A percentile compares a stretch with the other conserved stretches of the same genome.
Evolutionary conservation across 2,329 filamentous ascomycete species (phyloP).

Genomic region (Pestalotiopsis sp.): DNA sequence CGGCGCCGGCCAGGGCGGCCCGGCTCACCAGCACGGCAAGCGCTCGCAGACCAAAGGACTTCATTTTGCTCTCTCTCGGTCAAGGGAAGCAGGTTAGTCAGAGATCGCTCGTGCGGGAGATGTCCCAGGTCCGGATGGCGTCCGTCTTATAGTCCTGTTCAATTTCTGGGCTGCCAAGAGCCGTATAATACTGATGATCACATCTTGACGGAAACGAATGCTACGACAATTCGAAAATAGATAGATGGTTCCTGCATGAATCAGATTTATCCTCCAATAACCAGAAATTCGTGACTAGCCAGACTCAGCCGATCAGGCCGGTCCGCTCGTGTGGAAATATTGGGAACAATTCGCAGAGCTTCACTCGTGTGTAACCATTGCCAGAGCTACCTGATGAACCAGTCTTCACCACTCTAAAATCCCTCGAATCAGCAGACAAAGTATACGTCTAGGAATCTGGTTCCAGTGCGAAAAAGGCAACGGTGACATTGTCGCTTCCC

Average conservation of each 20-base stretch:
- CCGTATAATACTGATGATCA: background rate
- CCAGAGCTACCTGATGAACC: background rate
- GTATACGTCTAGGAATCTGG: background rate
- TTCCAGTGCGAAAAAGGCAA: background rate
- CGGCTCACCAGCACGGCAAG: background rate
- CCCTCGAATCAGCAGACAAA: background rate
- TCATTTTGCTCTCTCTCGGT: background rate
- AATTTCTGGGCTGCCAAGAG: background rate
- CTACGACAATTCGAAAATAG: background rate
- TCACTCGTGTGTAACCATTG: background rate
- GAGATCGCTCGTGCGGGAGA: background rate
- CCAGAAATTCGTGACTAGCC: background rate
- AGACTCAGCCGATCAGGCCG: background rate
- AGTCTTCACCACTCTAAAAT: background rate
- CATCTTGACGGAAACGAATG: background rate
- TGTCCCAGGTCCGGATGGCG: background rate
- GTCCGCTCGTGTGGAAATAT: background rate
- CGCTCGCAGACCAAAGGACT: background rate
- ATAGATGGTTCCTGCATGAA: conserved; percentile 1
- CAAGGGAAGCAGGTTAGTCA: background rate
- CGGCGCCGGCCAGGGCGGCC: conserved; percentile 20
- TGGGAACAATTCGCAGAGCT: background rate
- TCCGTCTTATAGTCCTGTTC: background rate
- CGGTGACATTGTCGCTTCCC: background rate
- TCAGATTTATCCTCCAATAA: conserved; percentile 3